Evolutionary conservation across 2,329 filamentous ascomycete species (phyloP).

Genomic region (Colletotrichum theobromicola): DNA sequence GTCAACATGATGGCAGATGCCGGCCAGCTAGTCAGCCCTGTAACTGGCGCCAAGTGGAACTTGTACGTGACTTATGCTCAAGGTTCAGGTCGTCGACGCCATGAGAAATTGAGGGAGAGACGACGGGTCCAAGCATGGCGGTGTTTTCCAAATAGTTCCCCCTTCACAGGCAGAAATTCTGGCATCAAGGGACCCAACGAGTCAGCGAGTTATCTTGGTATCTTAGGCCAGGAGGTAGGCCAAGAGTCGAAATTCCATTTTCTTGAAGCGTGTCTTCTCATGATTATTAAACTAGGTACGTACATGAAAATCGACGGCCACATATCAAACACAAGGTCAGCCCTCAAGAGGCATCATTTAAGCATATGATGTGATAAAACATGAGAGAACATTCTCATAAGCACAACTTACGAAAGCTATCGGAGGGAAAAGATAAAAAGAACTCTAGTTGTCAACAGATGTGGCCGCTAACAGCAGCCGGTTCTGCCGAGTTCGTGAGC

Average conservation of each 20-base stretch:
- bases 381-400: no score
- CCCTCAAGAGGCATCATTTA: rapidly evolving
- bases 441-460: no score
- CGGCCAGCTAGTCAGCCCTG: not conserved
- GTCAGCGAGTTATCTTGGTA: not conserved
- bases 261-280: not conserved
- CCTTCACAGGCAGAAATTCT: not conserved
- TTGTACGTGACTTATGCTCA: rapidly evolving
- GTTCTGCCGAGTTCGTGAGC: not conserved
- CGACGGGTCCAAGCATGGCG: rapidly evolving
- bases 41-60: not conserved
- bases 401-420: no score
- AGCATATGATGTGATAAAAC: rapidly evolving
- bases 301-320: no score
- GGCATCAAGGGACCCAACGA: not conserved
- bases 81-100: not conserved
- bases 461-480: not conserved
- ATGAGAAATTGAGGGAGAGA: not conserved
- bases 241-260: not conserved
- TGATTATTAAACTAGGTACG: no score
- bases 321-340: no score
- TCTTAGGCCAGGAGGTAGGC: no score
- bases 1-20: not conserved
- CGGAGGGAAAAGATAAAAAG: no score
- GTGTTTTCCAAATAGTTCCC: not conserved